Base-by-base conservation (phyloP, 1,284 basidiomycete species). In the Pisolithus thermaeus region DNA sequence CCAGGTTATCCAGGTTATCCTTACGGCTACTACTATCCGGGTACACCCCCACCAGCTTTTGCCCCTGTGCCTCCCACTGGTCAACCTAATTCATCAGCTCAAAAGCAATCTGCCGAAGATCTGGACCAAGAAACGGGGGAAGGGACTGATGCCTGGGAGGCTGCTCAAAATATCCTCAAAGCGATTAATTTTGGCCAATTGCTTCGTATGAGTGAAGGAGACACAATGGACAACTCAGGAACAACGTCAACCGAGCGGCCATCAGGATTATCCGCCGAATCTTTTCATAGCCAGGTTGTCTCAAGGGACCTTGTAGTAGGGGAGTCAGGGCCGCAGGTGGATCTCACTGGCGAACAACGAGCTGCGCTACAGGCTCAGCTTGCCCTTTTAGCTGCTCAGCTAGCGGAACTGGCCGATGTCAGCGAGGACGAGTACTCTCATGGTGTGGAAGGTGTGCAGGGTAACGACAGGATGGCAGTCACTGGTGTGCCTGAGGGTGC, bases 81-180 rank as follows among this genome's bases (percentile, higher is more conserved):
- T 6, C 43, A 32, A 3, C 20, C 52, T 48, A 45, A 9, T 18
- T 16, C 44, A 1, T 23, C 18, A 35, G 11, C 50, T 18, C 56
- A 46, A 37, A 65, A 55, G 38, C 58, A 54, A 45, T 30, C 42
- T 20, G 7, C 54, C 9, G 59, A 58, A 32, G 47, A 56, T 37
- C 54, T 66, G 18, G 73, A 74, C 47, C 68, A 67, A 22, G 66
- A 67, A 37, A 56, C 58, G 8, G 68, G 62, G 16, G 78, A 78
- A 37, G 73, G 73, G 28, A 74, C 73, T 49, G 81, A 84, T 53
- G 80, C 81, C 14, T 87, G 83, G 76, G 79, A 84, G 59, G 85
- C 87, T 1, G 86, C 86, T 16, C 83, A 88, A 59, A 84, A 79
- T 57, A 87, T 89, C 46, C 72, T 89, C 49, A 80, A 84, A 60